Percentiles rank a stretch among this genome's conserved stretches.
Evolutionary conservation across 495 filamentous ascomycete species (phyloP).

Genomic region (Penicillium canariense): DNA sequence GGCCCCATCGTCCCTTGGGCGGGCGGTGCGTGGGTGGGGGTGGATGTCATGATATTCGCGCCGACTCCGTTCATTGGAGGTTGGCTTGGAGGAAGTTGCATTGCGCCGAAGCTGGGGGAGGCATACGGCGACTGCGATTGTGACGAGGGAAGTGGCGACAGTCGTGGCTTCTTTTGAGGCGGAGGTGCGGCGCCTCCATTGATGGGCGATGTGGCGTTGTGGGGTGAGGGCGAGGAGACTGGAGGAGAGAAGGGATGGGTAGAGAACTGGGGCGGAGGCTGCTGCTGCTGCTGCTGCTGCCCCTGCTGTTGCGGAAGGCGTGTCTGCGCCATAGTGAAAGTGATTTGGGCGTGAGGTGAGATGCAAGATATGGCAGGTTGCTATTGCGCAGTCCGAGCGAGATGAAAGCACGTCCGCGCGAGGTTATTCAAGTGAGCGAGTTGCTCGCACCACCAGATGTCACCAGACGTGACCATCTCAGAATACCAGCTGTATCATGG

Average conservation of each 20-base stretch:
- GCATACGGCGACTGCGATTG: slow-evolving; percentile 35
- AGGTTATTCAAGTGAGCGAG: slow-evolving; percentile 39
- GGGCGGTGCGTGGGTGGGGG: slow-evolving; percentile 32
- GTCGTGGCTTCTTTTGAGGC: slow-evolving; percentile 63
- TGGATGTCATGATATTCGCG: slow-evolving; percentile 34
- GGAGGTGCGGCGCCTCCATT: slow-evolving; percentile 43
- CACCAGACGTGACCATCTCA: slow-evolving; percentile 48
- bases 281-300: slow-evolving; percentile 26
- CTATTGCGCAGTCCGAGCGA: slow-evolving; percentile 20
- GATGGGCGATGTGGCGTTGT: slow-evolving; percentile 36
- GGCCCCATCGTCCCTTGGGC: slow-evolving; percentile 71
- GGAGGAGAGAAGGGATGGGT: slow-evolving; percentile 54
- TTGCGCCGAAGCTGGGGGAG: slow-evolving; percentile 46
- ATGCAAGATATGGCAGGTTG: slow-evolving; percentile 1
- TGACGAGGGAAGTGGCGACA: slow-evolving; percentile 62
- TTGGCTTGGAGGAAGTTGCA: slow-evolving; percentile 38
- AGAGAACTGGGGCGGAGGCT: slow-evolving; percentile 45
- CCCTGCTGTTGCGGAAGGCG: slow-evolving; percentile 35
- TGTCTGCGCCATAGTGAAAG: slow-evolving; percentile 63
- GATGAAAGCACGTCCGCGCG: slow-evolving; percentile 39
- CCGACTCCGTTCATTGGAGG: slow-evolving; percentile 33
- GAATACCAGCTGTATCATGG: slow-evolving; percentile 24
- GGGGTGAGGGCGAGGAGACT: slow-evolving; percentile 51
- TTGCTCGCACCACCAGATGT: slow-evolving; percentile 43
- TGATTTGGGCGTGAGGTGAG: slow-evolving; percentile 1